Base-by-base conservation (phyloP, 2,329 filamentous ascomycete genomes). In the Beauveria sp. region DNA sequence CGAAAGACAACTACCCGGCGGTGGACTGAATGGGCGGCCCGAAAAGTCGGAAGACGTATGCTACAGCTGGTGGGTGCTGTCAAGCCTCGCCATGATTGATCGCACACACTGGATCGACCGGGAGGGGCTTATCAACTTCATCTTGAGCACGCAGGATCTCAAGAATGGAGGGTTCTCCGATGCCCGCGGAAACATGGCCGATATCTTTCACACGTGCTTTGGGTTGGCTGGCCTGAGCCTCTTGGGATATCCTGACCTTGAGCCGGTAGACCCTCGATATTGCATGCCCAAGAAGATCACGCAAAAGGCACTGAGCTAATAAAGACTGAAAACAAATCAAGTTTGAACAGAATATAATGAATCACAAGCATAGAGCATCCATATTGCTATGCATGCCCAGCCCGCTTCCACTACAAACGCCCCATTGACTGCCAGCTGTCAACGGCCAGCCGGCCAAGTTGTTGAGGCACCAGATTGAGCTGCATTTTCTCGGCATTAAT, bases 11-110 rank as follows among this genome's bases (percentile, higher is more conserved):
- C 80, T 96, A 30, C 84, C 90, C 10, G 88, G 87, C 53, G 94
- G 94, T 34, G 94, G 94, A 0, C 78, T 99, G 55, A 99, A 99
- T 71, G 94, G 94, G 3, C 84, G 94, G 54, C 94, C 94, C 0
- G 94, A 97, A 76, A 99, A 99, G 79, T 78, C 90, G 64, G 93
- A 96, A 72, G 94, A 99, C 72, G 93, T 96, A 16, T 99, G 94
- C 77, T 99, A 99, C 76, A 96, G 91, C 72, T 99, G 94, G 94
- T 99, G 94, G 94, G 94, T 97, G 50, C 78, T 93, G 70, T 93
- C 90, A 70, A 96, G 92, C 72, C 77, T 99, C 66, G 88, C 89
- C 51, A 97, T 97, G 82, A 90, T 99, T 66, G 86, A 83, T 59
- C 87, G 88, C 60, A 82, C 92, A 58, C 90, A 97, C 72, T 99